Evolutionary conservation across 208 protist species (phyloP).

Genomic region (Acanthamoeba lenticulata): DNA sequence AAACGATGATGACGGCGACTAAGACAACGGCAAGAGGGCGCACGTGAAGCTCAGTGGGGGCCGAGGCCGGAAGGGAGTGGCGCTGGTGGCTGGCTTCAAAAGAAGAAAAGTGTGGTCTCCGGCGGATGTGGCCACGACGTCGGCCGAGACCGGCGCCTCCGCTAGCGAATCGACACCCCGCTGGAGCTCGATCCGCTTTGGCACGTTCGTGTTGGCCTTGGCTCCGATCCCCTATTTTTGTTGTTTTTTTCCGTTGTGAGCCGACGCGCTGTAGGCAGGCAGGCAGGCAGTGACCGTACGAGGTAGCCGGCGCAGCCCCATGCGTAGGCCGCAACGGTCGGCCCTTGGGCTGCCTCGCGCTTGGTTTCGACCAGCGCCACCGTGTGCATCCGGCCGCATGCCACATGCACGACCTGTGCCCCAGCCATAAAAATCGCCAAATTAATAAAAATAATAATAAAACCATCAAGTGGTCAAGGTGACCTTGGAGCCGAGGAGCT

Average conservation of each 20-base stretch:
- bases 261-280: too few species aligned
- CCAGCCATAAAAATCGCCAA: not conserved
- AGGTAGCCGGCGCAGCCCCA: not conserved
- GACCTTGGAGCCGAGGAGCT: slow-evolving; percentile 40
- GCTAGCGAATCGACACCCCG: too few species aligned
- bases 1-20: not conserved
- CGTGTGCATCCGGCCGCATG: slow-evolving; percentile 24
- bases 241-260: too few species aligned
- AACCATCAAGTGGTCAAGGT: not conserved
- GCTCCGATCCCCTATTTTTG: not conserved
- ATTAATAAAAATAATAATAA: not conserved
- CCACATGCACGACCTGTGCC: not conserved
- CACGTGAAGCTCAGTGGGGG: not conserved
- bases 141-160: too few species aligned
- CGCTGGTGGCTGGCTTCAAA: not conserved
- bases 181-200: not conserved
- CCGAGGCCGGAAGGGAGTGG: not conserved
- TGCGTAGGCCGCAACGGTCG: not conserved
- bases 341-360: not conserved
- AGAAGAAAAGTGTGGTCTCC: slow-evolving; percentile 9
- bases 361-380: not conserved
- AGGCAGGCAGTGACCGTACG: too few species aligned
- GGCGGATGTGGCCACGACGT: not conserved
- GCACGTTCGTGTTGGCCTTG: not conserved
- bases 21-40: not conserved